Evolutionary conservation across 2,329 filamentous ascomycete genomes (phyloP).

Genomic region (Aspergillus sp.): DNA sequence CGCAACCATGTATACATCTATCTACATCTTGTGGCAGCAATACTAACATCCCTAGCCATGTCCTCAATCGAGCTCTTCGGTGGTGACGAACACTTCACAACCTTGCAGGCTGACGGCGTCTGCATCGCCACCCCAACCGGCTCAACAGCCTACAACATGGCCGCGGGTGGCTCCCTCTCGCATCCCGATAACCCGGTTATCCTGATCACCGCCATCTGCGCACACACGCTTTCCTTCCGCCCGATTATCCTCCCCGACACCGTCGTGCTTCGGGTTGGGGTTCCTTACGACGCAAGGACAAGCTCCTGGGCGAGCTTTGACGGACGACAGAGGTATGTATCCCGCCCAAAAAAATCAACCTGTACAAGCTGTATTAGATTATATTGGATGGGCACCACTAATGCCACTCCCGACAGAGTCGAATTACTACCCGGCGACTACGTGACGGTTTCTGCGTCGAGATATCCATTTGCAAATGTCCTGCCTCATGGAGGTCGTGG

Average conservation of each 20-base stretch:
- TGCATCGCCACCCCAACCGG: conserved; percentile 94
- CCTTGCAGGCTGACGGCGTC: conserved; percentile 86
- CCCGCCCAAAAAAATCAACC: too few species aligned
- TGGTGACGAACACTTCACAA: conserved; percentile 93
- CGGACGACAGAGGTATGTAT: conserved; percentile 70
- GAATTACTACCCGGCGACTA: conserved; percentile 53
- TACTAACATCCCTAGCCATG: conserved; percentile 63
- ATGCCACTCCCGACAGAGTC: conserved; percentile 30
- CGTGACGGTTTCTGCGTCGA: conserved; percentile 52
- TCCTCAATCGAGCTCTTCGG: conserved; percentile 89
- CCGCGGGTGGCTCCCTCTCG: conserved; percentile 90
- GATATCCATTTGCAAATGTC: conserved; percentile 54
- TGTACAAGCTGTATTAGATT: too few species aligned
- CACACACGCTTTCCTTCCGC: conserved; percentile 90
- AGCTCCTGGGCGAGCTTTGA: conserved; percentile 98
- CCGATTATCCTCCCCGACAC: conserved; percentile 97
- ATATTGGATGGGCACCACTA: not conserved
- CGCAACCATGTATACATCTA: not conserved
- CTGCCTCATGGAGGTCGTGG: conserved; percentile 44
- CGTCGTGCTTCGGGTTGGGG: conserved; percentile 86
- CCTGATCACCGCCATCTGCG: conserved; percentile 89
- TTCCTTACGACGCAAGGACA: conserved; percentile 89
- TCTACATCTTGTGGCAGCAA: not conserved
- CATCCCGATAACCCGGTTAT: conserved; percentile 97
- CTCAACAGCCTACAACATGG: conserved; percentile 92